Percentiles rank a stretch among this genome's conserved stretches.
These are phyloP conservation scores for Tylopilus cervinicoccineus DNA, from an alignment of 768 basidiomycete species.

Conservation along the genomic window DNA sequence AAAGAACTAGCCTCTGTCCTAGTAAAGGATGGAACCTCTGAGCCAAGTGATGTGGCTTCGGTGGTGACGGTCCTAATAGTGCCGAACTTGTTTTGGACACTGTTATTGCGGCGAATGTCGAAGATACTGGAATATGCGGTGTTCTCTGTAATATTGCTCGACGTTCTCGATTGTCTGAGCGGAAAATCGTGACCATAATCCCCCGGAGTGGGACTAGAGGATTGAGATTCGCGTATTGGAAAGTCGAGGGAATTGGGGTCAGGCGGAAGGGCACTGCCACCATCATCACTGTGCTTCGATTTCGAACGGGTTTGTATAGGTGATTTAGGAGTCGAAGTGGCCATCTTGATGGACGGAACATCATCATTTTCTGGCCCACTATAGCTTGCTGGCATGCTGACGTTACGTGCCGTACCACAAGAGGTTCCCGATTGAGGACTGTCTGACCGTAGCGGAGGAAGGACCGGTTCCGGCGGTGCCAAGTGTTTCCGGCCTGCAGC, in stretches of 20 bases:
- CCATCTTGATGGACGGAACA: constrained; percentile 33
- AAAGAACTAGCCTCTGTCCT: constrained; percentile 60
- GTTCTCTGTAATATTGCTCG: constrained; percentile 55
- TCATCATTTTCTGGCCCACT: constrained; percentile 34
- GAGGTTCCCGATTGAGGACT: constrained; percentile 49
- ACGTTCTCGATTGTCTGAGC: constrained; percentile 59
- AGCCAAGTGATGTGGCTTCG: constrained; percentile 62
- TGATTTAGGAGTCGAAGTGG: constrained; percentile 44
- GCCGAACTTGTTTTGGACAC: constrained; percentile 58
- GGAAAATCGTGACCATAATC: constrained; percentile 35
- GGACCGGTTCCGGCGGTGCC: constrained; percentile 44
- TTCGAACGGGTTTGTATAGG: constrained; percentile 44
- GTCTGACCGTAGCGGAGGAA: constrained; percentile 52
- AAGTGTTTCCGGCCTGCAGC: constrained; percentile 40
- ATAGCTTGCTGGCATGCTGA: constrained; percentile 12
- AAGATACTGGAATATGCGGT: constrained; percentile 60
- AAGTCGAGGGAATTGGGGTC: constrained; percentile 27
- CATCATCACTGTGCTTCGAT: constrained; percentile 13
- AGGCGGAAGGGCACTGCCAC: constrained; percentile 7
- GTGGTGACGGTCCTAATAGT: constrained; percentile 83
- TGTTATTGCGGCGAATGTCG: constrained; percentile 44
- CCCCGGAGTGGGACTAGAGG: constrained; percentile 28
- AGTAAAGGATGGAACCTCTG: constrained; percentile 61
- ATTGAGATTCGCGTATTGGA: constrained; percentile 34
- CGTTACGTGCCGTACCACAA: constrained; percentile 29